These are phyloP conservation scores for Claviceps cyperi DNA, from an alignment of 2,329 filamentous ascomycete species.

Conservation along the genomic window DNA sequence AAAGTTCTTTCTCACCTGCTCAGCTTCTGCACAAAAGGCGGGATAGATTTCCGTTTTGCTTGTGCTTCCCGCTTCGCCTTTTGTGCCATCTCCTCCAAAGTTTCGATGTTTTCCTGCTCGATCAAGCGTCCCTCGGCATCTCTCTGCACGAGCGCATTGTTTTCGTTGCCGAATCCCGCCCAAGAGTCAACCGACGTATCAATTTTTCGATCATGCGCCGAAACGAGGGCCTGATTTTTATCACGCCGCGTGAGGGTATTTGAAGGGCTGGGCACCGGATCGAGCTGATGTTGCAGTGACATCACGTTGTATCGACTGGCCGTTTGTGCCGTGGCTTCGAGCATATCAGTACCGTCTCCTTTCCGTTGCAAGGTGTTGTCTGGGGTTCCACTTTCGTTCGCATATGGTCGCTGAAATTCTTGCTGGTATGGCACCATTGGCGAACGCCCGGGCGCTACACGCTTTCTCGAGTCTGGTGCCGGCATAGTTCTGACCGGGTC, in stretches of 20 bases:
- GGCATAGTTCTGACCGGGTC: constrained; percentile 24
- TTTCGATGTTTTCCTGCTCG: constrained; percentile 59
- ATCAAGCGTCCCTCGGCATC: constrained; percentile 17
- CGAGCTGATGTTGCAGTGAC: constrained; percentile 20
- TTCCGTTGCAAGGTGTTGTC: constrained; percentile 35
- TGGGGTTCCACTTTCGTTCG: constrained; percentile 29
- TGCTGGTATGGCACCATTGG: constrained; percentile 43
- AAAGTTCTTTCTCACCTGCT: constrained; percentile 56
- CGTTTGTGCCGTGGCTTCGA: constrained; percentile 19
- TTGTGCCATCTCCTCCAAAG: constrained; percentile 65
- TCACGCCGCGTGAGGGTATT: constrained; percentile 38
- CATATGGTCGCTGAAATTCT: constrained; percentile 33
- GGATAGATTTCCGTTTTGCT: constrained; percentile 85
- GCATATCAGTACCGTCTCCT: constrained; percentile 23
- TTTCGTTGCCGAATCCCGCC: constrained; percentile 28
- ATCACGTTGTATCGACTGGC: constrained; percentile 26
- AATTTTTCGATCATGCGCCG: constrained; percentile 26
- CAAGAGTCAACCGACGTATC: constrained; percentile 26
- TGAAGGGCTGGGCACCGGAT: constrained; percentile 23
- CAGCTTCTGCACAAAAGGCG: constrained; percentile 93
- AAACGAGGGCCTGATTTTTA: constrained; percentile 35
- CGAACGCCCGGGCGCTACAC: constrained; percentile 56
- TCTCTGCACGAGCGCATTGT: constrained; percentile 22
- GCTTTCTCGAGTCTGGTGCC: constrained; percentile 46
- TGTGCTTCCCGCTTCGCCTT: constrained; percentile 78